phyloP scores from a whole-genome alignment of 176 grass and related monocot genomes.

The Musa itinerans region DNA sequence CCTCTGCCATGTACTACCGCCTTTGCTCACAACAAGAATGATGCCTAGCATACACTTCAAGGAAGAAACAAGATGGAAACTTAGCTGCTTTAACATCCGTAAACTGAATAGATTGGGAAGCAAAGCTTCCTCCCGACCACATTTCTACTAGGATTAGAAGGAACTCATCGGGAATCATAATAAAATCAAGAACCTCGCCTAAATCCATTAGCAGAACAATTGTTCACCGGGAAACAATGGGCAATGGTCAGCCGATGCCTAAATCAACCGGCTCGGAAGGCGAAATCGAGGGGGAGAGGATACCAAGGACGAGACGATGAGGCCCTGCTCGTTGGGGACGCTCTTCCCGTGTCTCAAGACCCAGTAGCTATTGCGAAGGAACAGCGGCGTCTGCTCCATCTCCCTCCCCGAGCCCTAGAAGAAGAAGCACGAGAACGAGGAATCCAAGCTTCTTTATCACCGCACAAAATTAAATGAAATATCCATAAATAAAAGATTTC shows the following conservation, averaged over 20 bases:
- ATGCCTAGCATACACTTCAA: neutral
- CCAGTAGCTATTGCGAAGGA: constrained; percentile 63
- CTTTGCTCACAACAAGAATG: neutral
- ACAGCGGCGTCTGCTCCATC: constrained; percentile 15
- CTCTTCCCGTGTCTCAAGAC: constrained; percentile 75
- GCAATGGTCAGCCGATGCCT: neutral
- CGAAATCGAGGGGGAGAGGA: neutral
- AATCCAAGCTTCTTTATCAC: too few species aligned
- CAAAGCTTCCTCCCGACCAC: too few species aligned
- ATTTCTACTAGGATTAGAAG: too few species aligned
- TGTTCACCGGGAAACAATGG: neutral
- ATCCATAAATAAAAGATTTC: too few species aligned
- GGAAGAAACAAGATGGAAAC: neutral
- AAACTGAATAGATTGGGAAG: neutral
- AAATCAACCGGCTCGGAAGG: neutral
- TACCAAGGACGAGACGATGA: constrained; percentile 81
- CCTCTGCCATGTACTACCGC: neutral
- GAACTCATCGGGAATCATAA: too few species aligned
- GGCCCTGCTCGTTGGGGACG: constrained; percentile 70
- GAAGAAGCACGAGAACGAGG: too few species aligned
- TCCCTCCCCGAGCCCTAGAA: neutral
- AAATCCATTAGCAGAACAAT: too few species aligned
- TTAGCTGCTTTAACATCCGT: neutral
- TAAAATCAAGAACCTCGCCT: too few species aligned
- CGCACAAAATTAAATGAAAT: too few species aligned